A percentile compares a stretch with the other conserved stretches of the same genome.
Conservation (phyloP, 1,284 basidiomycete genomes). For the Malassezia cuniculi region DNA sequence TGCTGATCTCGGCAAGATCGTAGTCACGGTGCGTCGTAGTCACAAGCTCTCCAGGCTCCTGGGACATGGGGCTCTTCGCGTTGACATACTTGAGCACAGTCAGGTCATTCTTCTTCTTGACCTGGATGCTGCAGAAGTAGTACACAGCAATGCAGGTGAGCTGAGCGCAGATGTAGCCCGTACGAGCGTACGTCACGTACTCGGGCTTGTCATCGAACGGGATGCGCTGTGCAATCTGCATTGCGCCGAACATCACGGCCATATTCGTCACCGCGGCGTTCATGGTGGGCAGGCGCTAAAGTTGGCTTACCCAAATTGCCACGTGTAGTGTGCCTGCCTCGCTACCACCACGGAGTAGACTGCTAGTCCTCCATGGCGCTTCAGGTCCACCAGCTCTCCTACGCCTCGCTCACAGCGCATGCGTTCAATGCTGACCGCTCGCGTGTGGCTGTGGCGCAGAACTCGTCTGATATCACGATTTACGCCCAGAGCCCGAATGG, state of each 20-base stretch:
- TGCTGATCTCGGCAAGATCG: slow-evolving; percentile 72
- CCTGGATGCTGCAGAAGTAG: slow-evolving; percentile 57
- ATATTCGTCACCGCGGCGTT: slow-evolving; percentile 15
- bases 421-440: slow-evolving; percentile 79
- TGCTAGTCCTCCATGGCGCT: slow-evolving; percentile 37
- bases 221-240: slow-evolving; percentile 68
- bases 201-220: slow-evolving; percentile 73
- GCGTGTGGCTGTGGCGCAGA: slow-evolving; percentile 81
- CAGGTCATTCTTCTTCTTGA: slow-evolving; percentile 87
- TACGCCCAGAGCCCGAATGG: slow-evolving; percentile 46
- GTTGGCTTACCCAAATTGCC: neutral
- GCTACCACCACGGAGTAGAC: slow-evolving; percentile 19
- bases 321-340: no score
- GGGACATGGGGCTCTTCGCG: slow-evolving; percentile 48
- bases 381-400: slow-evolving; percentile 54
- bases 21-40: slow-evolving; percentile 91
- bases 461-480: slow-evolving; percentile 77
- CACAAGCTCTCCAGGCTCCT: slow-evolving; percentile 64
- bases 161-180: slow-evolving; percentile 68
- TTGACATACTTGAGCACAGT: slow-evolving; percentile 78
- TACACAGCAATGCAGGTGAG: slow-evolving; percentile 58
- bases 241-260: slow-evolving; percentile 36
- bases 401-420: slow-evolving; percentile 75
- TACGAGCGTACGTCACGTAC: slow-evolving; percentile 66
- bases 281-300: slow-evolving; percentile 2